phyloP scores from a whole-genome alignment of 495 filamentous ascomycete species.

The Xylaria intraflava region DNA sequence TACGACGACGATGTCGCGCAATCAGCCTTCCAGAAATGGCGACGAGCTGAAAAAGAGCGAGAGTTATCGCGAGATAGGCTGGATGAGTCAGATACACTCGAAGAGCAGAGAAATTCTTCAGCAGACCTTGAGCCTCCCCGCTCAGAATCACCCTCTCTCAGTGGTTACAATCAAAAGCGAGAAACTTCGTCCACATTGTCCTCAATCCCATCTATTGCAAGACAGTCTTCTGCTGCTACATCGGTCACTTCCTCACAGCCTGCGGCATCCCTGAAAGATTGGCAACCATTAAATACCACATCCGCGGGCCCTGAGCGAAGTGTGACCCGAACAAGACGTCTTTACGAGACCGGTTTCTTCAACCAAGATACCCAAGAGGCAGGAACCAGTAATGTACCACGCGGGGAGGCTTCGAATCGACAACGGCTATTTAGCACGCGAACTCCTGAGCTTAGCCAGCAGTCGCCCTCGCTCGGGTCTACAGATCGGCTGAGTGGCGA shows the following conservation, averaged over 20 bases:
- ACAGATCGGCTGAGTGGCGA: slow-evolving; percentile 29
- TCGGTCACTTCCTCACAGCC: slow-evolving; percentile 72
- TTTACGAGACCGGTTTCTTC: slow-evolving; percentile 81
- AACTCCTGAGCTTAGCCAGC: slow-evolving; percentile 38
- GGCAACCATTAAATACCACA: slow-evolving; percentile 32
- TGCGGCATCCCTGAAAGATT: slow-evolving; percentile 43
- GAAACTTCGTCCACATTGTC: slow-evolving; percentile 84
- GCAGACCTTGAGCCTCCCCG: slow-evolving; percentile 37
- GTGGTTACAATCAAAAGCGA: slow-evolving; percentile 63
- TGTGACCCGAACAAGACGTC: slow-evolving; percentile 60
- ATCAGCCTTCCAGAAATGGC: slow-evolving; percentile 71
- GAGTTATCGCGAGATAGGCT: slow-evolving; percentile 37
- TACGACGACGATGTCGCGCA: slow-evolving; percentile 81
- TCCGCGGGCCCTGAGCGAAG: slow-evolving; percentile 40
- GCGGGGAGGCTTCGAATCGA: slow-evolving; percentile 66
- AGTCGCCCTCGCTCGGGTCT: slow-evolving; percentile 29
- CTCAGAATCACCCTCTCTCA: slow-evolving; percentile 53
- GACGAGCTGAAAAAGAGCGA: slow-evolving; percentile 49
- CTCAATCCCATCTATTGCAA: slow-evolving; percentile 61
- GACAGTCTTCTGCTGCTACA: slow-evolving; percentile 84
- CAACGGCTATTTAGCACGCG: slow-evolving; percentile 46
- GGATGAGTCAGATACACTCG: slow-evolving; percentile 29
- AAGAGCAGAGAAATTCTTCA: slow-evolving; percentile 20
- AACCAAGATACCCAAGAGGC: slow-evolving; percentile 76
- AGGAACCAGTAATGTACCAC: slow-evolving; percentile 65